These are phyloP conservation scores for Boechera divaricarpa DNA, from an alignment of 345 rosid species.

Conservation along the genomic window DNA sequence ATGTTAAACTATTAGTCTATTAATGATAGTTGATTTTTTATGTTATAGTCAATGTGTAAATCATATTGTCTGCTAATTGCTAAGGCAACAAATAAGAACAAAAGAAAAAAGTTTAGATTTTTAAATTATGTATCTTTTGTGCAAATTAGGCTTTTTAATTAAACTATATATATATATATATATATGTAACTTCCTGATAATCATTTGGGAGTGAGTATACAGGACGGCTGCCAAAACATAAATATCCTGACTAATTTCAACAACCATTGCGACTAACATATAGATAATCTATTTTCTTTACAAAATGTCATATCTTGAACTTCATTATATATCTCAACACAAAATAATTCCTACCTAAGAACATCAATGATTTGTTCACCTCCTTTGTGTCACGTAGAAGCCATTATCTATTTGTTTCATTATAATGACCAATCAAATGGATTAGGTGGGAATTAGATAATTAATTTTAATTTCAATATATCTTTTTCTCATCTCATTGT, in stretches of 20 bases:
- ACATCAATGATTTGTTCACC: not conserved
- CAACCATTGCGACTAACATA: conserved; percentile 13
- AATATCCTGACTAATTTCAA: conserved; percentile 15
- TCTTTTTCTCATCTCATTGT: not conserved
- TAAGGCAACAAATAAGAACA: not conserved
- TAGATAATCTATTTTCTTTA: not conserved
- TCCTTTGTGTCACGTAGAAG: conserved; percentile 1
- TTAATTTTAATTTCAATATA: not conserved
- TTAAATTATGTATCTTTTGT: not conserved
- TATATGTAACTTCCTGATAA: not conserved
- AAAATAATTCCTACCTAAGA: conserved; percentile 15
- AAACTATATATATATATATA: no score
- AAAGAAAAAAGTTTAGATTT: not conserved
- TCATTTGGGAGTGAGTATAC: not conserved
- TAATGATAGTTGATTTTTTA: no score
- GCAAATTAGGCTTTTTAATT: no score
- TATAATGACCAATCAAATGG: not conserved
- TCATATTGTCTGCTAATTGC: not conserved
- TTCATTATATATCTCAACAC: not conserved
- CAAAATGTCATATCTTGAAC: not conserved
- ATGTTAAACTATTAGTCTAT: no score
- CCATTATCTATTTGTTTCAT: not conserved
- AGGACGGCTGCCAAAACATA: not conserved
- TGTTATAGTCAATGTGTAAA: no score
- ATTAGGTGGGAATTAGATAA: not conserved